Evolutionary conservation across 305 asterid genomes (phyloP), one percentile per base, ranked within the genome.

Genomic region (Fraxinus velutina): DNA sequence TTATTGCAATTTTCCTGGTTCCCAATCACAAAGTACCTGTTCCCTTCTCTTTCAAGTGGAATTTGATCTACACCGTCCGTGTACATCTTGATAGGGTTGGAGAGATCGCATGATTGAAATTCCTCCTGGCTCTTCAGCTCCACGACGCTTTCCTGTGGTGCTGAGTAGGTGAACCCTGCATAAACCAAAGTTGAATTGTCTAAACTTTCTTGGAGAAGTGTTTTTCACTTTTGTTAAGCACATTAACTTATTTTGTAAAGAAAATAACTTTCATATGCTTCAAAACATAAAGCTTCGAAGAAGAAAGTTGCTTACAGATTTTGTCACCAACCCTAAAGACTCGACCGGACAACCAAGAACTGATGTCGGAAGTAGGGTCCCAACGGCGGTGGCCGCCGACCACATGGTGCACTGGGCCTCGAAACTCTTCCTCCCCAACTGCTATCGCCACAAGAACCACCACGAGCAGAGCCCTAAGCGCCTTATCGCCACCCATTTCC

Each of bases 31-130:
- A 95, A 92, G 91, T 87, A 95, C 30, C 97, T 84, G 50, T 60
- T 29, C 6, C 99, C 99, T 85, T 89, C 90, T 17, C 86, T 78
- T 0, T 92, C 93, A 22, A 95, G 91, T 0, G 86, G 10, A 15
- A 93, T 88, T 75, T 87, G 89, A 32, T 80, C 78, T 0, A 83
- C 32, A 4, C 88, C 89, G 6, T 88, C 88, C 0, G 91, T 88
- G 82, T 90, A 89, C 95, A 89, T 88, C 75, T 74, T 86, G 84
- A 95, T 92, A 0, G 99, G 98, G 83, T 93, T 93, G 0, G 83
- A 30, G 8, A 93, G 52, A 78, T 93, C 86, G 74, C 99, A 95
- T 1, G 92, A 74, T 6, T 12, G 2, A 33, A 91, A 88, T 10
- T 92, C 98, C 60, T 88, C 91, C 33, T 47, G 77, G 24, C 86